Evolutionary conservation across 208 protist genomes (phyloP).

Genomic region (Trypanosoma platydactyli): DNA sequence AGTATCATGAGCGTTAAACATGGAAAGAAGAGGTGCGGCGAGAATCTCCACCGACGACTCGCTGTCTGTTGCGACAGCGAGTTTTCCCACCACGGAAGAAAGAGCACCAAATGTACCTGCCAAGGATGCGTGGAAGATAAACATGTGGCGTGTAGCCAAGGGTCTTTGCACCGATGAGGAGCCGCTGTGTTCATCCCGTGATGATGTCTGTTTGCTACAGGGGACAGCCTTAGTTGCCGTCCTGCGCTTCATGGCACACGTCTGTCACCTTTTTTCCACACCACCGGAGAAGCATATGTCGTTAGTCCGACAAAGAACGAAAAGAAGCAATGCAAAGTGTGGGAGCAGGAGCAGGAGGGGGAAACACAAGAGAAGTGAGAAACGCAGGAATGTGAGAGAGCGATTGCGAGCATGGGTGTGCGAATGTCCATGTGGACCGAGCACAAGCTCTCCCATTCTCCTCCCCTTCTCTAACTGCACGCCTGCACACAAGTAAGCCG

Average conservation of each 20-base stretch:
- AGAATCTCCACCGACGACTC: slow-evolving; percentile 6
- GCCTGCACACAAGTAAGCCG: no score
- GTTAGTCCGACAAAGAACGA: no score
- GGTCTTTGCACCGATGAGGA: no score
- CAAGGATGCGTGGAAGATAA: slow-evolving; percentile 67
- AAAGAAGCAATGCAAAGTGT: slow-evolving; percentile 13
- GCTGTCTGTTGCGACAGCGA: slow-evolving; percentile 42
- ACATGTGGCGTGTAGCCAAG: slow-evolving; percentile 21
- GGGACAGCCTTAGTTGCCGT: not conserved
- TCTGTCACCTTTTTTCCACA: no score
- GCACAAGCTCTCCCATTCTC: no score
- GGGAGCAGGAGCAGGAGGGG: no score
- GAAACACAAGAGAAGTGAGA: not conserved
- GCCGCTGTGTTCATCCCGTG: not conserved
- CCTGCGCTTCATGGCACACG: not conserved
- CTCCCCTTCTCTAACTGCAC: no score
- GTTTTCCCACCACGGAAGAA: slow-evolving; percentile 72
- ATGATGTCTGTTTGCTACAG: not conserved
- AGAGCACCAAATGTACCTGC: slow-evolving; percentile 71
- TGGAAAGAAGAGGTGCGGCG: not conserved
- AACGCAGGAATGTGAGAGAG: no score
- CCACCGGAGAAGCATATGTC: no score
- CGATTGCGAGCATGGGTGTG: no score
- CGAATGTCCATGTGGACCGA: no score
- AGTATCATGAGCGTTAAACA: not conserved